Conservation (phyloP, 176 grass and related monocot genomes). For the Dactylis glomerata region DNA sequence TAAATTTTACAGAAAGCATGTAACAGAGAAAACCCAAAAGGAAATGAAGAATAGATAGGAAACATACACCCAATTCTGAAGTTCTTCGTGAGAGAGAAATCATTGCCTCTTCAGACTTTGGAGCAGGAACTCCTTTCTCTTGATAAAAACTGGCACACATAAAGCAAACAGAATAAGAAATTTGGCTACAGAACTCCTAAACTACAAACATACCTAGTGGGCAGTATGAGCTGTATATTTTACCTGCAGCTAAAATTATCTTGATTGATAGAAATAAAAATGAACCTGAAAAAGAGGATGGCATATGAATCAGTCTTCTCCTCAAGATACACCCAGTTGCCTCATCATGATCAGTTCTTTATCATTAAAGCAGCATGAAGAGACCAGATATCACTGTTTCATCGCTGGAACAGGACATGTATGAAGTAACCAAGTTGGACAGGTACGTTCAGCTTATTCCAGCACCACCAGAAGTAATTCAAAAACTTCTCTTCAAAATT, state of each 20-base stretch:
- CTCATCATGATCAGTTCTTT: slow-evolving; percentile 13
- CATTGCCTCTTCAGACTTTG: slow-evolving; percentile 86
- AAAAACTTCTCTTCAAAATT: slow-evolving; percentile 82
- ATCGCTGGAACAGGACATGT: not conserved
- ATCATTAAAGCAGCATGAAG: no score
- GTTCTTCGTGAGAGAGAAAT: slow-evolving; percentile 50
- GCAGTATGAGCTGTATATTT: not conserved
- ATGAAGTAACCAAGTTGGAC: no score
- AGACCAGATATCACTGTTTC: no score
- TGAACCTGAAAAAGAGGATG: slow-evolving; percentile 79
- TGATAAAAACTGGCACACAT: slow-evolving; percentile 2
- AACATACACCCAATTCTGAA: slow-evolving; percentile 78
- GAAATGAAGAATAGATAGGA: not conserved
- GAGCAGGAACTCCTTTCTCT: slow-evolving; percentile 62
- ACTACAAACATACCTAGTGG: not conserved
- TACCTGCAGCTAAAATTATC: slow-evolving; percentile 86
- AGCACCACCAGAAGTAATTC: slow-evolving; percentile 90
- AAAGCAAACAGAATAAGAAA: not conserved
- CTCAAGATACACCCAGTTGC: slow-evolving; percentile 43
- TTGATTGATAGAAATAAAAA: slow-evolving; percentile 76
- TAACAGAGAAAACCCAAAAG: not conserved
- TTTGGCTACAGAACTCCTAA: not conserved
- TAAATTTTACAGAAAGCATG: not conserved
- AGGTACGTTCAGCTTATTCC: slow-evolving; percentile 72
- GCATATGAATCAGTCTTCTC: slow-evolving; percentile 91